phyloP scores from a whole-genome alignment of 2,329 filamentous ascomycete genomes.

The Fusarium nurragi region DNA sequence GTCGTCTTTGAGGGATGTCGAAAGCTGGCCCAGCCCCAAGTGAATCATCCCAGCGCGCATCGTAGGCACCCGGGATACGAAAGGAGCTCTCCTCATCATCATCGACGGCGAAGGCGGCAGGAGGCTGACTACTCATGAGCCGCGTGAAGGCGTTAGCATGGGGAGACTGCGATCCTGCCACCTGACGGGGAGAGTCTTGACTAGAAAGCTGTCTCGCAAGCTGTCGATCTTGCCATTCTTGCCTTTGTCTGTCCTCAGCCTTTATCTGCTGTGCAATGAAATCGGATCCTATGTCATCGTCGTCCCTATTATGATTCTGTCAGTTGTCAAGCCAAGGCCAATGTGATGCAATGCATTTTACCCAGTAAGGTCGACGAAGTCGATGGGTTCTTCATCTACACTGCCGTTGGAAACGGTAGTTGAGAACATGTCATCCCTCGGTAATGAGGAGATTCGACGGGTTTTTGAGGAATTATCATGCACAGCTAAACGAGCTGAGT shows the following conservation, averaged over 20 bases:
- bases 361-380: conserved; percentile 57
- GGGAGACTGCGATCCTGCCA: conserved; percentile 1
- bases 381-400: conserved; percentile 32
- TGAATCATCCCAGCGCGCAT: conserved; percentile 33
- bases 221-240: conserved; percentile 44
- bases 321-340: neutral
- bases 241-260: conserved; percentile 46
- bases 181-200: conserved; percentile 26
- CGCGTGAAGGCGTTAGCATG: conserved; percentile 41
- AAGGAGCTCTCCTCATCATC: neutral
- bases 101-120: conserved; percentile 12
- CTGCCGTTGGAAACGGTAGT: conserved; percentile 4
- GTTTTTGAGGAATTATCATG: conserved; percentile 45
- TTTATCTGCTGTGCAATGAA: conserved; percentile 50
- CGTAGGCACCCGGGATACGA: conserved; percentile 37
- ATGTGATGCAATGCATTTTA: conserved; percentile 32
- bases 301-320: conserved; percentile 43
- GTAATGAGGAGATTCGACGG: conserved; percentile 45
- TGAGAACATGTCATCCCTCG: conserved; percentile 11
- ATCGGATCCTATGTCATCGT: conserved; percentile 44
- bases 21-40: conserved; percentile 1
- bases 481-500: conserved; percentile 28
- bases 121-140: conserved; percentile 45
- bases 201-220: conserved; percentile 45
- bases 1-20: neutral